Conservation (phyloP, 176 grass and related monocot genomes). For the Hyparrhenia diplandra region DNA sequence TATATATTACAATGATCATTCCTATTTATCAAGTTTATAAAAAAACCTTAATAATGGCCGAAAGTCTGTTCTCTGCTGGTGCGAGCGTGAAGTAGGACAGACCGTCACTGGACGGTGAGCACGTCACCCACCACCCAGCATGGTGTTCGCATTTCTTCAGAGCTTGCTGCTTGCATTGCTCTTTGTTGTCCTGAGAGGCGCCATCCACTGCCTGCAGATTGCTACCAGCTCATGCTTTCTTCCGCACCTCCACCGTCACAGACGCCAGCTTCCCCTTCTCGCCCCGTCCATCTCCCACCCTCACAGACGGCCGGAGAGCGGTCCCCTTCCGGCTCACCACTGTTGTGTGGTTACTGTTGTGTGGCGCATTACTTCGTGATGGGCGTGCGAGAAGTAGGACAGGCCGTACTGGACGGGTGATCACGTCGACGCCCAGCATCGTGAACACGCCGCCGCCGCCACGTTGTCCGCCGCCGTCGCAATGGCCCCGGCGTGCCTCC, state of each 20-base stretch:
- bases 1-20: too few relatives aligned
- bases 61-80: too few relatives aligned
- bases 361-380: conserved; percentile 18
- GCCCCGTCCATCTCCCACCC: conserved; percentile 36
- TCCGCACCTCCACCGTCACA: conserved; percentile 38
- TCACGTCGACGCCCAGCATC: conserved; percentile 11
- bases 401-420: conserved; percentile 41
- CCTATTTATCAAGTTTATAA: too few relatives aligned
- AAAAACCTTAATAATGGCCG: too few relatives aligned
- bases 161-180: conserved; percentile 23
- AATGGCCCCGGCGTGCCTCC: conserved; percentile 47
- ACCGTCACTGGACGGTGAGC: too few relatives aligned
- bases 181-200: not conserved
- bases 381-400: conserved; percentile 39
- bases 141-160: not conserved
- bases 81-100: too few relatives aligned
- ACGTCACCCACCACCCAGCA: too few relatives aligned
- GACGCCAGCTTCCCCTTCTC: conserved; percentile 47
- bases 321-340: too few relatives aligned
- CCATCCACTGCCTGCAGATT: conserved; percentile 54
- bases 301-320: not conserved
- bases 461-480: conserved; percentile 44
- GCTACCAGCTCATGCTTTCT: conserved; percentile 51
- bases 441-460: conserved; percentile 39
- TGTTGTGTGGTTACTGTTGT: not conserved